Conservation (phyloP, 495 filamentous ascomycete species). For the Aspergillus indologenus region DNA sequence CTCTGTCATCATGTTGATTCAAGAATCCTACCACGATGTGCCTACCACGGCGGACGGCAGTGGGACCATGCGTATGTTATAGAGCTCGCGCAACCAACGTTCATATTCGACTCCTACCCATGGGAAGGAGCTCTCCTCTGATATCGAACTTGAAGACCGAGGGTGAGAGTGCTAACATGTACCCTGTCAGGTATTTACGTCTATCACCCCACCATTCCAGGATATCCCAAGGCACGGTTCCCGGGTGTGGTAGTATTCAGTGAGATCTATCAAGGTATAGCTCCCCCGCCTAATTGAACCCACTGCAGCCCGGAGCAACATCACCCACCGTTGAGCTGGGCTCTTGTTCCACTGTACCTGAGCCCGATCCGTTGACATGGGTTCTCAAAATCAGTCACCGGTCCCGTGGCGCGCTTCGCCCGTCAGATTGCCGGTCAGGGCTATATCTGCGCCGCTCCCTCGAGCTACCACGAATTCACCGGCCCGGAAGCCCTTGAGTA, state of each 20-base stretch:
- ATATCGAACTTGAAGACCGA: neutral
- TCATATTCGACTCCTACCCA: neutral
- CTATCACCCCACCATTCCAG: slow-evolving; percentile 80
- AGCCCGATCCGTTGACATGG: neutral
- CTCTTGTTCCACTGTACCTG: neutral
- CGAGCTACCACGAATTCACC: slow-evolving; percentile 90
- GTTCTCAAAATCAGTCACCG: slow-evolving; percentile 61
- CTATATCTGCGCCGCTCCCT: slow-evolving; percentile 89
- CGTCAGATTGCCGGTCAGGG: slow-evolving; percentile 91
- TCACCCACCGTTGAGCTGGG: neutral
- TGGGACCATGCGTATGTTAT: slow-evolving; percentile 57
- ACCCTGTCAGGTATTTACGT: slow-evolving; percentile 71
- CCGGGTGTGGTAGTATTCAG: slow-evolving; percentile 89
- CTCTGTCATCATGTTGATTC: slow-evolving; percentile 60
- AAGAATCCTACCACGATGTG: slow-evolving; percentile 65
- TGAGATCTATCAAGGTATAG: slow-evolving; percentile 91
- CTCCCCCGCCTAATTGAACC: neutral
- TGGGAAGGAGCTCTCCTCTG: too few species aligned
- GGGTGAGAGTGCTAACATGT: neutral
- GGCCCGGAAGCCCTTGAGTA: slow-evolving; percentile 82
- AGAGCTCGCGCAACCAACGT: neutral
- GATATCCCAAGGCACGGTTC: slow-evolving; percentile 84
- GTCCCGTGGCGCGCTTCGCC: slow-evolving; percentile 85
- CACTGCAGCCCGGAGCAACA: neutral
- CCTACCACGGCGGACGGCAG: slow-evolving; percentile 60